Percentiles rank a stretch among this genome's conserved stretches.
Evolutionary conservation across 371 early-diverging fungal genomes (phyloP).

Genomic region (Actinomortierella wolfii): DNA sequence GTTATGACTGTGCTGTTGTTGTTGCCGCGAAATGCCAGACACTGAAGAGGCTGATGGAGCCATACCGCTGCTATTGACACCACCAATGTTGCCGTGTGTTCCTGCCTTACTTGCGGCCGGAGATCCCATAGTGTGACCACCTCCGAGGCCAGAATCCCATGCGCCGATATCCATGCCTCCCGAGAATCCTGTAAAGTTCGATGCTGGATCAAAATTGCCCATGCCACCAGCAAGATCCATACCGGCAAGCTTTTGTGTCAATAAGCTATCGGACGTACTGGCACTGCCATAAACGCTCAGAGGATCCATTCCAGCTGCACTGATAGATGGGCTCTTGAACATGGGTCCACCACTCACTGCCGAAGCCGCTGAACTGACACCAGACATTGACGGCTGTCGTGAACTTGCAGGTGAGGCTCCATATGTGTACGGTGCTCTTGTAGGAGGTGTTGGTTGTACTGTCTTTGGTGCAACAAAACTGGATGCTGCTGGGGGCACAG

Average conservation of each 20-base stretch:
- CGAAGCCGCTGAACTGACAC: slow-evolving; percentile 7
- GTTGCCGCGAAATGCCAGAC: too few species aligned
- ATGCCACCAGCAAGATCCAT: slow-evolving; percentile 20
- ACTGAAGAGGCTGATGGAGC: too few species aligned
- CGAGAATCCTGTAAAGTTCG: slow-evolving; percentile 23
- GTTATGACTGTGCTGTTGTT: slow-evolving; percentile 3
- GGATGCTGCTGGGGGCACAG: slow-evolving; percentile 15
- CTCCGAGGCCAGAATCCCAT: too few species aligned
- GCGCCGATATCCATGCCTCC: too few species aligned
- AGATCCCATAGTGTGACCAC: too few species aligned
- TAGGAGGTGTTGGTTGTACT: slow-evolving; percentile 25
- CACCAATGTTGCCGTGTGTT: too few species aligned
- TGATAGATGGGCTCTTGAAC: slow-evolving; percentile 5
- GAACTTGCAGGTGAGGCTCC: slow-evolving; percentile 16
- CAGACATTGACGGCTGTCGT: too few species aligned
- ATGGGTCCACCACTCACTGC: slow-evolving; percentile 11
- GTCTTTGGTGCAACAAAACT: slow-evolving; percentile 38
- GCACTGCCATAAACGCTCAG: too few species aligned
- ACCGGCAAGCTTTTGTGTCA: slow-evolving; percentile 24
- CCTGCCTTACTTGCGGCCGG: too few species aligned
- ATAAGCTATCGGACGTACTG: too few species aligned
- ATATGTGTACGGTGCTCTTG: slow-evolving; percentile 32
- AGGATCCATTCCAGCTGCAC: too few species aligned
- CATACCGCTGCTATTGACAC: background rate
- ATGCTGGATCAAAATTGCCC: slow-evolving; percentile 10